These are phyloP conservation scores for Wickerhamiella azyma DNA, from an alignment of 805 yeast species.

Conservation along the genomic window DNA sequence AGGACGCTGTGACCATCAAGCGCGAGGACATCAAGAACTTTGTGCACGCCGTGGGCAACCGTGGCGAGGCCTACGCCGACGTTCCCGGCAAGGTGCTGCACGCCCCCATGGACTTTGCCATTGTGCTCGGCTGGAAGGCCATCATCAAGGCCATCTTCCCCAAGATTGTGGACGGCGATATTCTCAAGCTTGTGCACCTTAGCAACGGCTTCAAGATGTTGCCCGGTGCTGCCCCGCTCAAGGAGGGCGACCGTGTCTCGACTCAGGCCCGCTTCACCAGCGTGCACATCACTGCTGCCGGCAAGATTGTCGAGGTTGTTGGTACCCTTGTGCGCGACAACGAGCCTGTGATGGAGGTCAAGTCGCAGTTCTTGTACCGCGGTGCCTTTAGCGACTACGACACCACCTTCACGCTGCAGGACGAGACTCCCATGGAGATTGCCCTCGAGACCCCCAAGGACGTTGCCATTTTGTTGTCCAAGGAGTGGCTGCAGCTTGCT, in stretches of 20 bases:
- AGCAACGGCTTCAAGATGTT: conserved; percentile 88
- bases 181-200: conserved; percentile 83
- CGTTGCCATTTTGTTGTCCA: conserved; percentile 81
- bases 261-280: conserved; percentile 77
- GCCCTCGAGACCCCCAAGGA: conserved; percentile 65
- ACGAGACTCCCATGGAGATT: conserved; percentile 79
- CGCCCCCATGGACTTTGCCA: conserved; percentile 99
- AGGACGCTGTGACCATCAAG: conserved; percentile 44
- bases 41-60: conserved; percentile 94
- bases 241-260: conserved; percentile 73
- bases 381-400: conserved; percentile 79
- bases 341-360: conserved; percentile 79
- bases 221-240: conserved; percentile 81
- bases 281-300: conserved; percentile 80
- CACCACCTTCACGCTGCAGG: conserved; percentile 79
- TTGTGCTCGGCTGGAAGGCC: conserved; percentile 96
- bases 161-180: conserved; percentile 86
- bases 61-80: conserved; percentile 87
- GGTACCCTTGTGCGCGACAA: conserved; percentile 73
- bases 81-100: conserved; percentile 59
- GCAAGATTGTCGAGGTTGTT: conserved; percentile 89
- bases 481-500: conserved; percentile 91
- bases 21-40: conserved; percentile 75
- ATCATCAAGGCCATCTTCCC: conserved; percentile 98
- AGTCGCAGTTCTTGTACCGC: conserved; percentile 91